These are phyloP conservation scores for Dryas octopetala DNA, from an alignment of 306 rosid species.

Conservation along the genomic window DNA sequence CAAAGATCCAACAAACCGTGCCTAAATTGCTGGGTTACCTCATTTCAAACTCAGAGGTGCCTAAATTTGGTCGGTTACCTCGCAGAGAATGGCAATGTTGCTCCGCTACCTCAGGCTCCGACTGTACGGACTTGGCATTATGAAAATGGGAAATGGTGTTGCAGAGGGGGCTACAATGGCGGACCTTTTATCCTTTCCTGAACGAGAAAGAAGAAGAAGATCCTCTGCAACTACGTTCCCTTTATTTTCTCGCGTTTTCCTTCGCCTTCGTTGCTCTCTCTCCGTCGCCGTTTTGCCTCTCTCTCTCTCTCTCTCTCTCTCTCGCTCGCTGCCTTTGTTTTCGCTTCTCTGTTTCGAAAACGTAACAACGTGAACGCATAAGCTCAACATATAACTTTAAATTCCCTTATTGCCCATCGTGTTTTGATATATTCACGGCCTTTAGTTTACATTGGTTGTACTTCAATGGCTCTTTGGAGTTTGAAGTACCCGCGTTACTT, in stretches of 20 bases:
- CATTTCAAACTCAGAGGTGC: not conserved
- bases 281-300: not conserved
- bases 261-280: constrained; percentile 23
- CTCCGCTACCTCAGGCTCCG: constrained; percentile 18
- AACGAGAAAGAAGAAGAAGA: constrained; percentile 34
- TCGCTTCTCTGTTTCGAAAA: constrained; percentile 7
- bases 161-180: constrained; percentile 51
- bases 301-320: constrained; percentile 5
- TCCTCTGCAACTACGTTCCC: constrained; percentile 52
- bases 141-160: constrained; percentile 38
- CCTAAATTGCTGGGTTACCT: not conserved
- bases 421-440: not conserved
- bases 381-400: not conserved
- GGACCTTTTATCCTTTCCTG: constrained; percentile 29
- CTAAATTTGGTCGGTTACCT: too few species aligned
- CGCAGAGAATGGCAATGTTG: constrained; percentile 8
- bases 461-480: not conserved
- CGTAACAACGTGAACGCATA: constrained; percentile 29
- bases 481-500: too few species aligned
- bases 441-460: not conserved
- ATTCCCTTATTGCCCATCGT: not conserved
- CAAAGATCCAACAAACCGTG: constrained; percentile 34
- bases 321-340: constrained; percentile 4
- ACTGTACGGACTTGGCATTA: constrained; percentile 18
- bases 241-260: constrained; percentile 28